A percentile compares a stretch with the other conserved stretches of the same genome.
phyloP scores from a whole-genome alignment of 371 early-diverging fungal species.

The Mortierella sp. region DNA sequence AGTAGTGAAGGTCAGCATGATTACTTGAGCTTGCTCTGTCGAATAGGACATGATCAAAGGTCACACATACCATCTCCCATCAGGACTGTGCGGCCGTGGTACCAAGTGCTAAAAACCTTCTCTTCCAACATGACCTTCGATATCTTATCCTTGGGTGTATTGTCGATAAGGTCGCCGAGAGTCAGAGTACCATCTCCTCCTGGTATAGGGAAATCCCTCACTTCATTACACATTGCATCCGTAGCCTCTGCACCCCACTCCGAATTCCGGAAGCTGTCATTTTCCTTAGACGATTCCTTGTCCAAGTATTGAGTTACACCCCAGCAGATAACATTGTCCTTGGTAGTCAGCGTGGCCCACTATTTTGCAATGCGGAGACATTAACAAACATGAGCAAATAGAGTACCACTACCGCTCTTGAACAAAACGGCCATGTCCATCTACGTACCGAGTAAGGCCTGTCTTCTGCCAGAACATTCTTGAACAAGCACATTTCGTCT shows the following conservation, averaged over 20 bases:
- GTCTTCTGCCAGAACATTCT: not conserved
- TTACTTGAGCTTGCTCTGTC: no score
- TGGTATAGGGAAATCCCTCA: not conserved
- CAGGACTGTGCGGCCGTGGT: not conserved
- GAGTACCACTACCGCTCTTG: no score
- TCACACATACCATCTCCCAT: not conserved
- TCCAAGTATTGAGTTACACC: slow-evolving; percentile 1
- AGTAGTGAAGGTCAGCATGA: no score
- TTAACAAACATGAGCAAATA: no score
- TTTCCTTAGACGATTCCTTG: not conserved
- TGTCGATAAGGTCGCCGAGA: slow-evolving; percentile 9
- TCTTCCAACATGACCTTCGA: slow-evolving; percentile 16
- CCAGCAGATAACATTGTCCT: slow-evolving; percentile 7
- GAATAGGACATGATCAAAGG: not conserved
- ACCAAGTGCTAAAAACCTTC: slow-evolving; percentile 6
- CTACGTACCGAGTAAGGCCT: slow-evolving; percentile 1
- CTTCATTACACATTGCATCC: slow-evolving; percentile 5
- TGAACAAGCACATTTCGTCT: not conserved
- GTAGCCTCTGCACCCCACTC: slow-evolving; percentile 16
- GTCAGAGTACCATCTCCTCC: not conserved
- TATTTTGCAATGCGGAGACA: no score
- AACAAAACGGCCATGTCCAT: no score
- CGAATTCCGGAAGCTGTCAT: slow-evolving; percentile 8
- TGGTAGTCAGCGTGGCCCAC: not conserved
- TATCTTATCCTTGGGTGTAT: slow-evolving; percentile 12